Percentiles rank a stretch among this genome's conserved stretches.
These are phyloP conservation scores for Bisporella sp. DNA, from an alignment of 2,329 filamentous ascomycete genomes.

Conservation along the genomic window DNA sequence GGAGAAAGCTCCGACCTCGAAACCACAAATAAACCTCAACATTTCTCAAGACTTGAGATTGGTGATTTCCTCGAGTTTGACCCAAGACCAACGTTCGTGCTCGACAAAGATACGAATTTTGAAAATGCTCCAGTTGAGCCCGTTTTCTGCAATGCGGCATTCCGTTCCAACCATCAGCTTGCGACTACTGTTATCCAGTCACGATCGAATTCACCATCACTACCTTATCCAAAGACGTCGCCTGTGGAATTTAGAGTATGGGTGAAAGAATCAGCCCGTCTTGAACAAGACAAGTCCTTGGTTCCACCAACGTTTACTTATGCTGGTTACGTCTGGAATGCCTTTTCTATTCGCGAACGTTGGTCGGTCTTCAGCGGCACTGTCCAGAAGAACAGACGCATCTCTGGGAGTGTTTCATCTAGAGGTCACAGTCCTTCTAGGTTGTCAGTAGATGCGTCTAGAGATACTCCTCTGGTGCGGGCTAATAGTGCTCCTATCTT, in stretches of 20 bases:
- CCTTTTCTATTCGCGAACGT: constrained; percentile 57
- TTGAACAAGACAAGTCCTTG: constrained; percentile 24
- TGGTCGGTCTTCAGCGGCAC: constrained; percentile 59
- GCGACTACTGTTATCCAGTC: neutral
- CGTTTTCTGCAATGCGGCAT: constrained; percentile 59
- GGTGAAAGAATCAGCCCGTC: constrained; percentile 40
- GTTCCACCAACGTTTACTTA: constrained; percentile 46
- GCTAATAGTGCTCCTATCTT: no score
- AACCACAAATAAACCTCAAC: no score
- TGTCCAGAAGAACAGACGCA: no score
- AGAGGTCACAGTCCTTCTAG: no score
- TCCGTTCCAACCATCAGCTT: constrained; percentile 38
- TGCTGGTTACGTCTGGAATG: constrained; percentile 60
- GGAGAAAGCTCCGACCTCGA: no score
- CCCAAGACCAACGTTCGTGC: constrained; percentile 65
- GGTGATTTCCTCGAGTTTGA: constrained; percentile 68
- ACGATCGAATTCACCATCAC: constrained; percentile 5
- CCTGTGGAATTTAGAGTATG: constrained; percentile 60
- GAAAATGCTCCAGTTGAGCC: constrained; percentile 43
- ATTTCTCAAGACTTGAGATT: constrained; percentile 41
- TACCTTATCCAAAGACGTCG: constrained; percentile 29
- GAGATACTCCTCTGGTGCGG: no score
- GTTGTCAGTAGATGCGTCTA: no score
- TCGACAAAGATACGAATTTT: constrained; percentile 50
- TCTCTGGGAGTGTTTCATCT: no score